These are phyloP conservation scores for Cordyceps fumosorosea DNA, from an alignment of 2,329 filamentous ascomycete genomes.

Conservation along the genomic window DNA sequence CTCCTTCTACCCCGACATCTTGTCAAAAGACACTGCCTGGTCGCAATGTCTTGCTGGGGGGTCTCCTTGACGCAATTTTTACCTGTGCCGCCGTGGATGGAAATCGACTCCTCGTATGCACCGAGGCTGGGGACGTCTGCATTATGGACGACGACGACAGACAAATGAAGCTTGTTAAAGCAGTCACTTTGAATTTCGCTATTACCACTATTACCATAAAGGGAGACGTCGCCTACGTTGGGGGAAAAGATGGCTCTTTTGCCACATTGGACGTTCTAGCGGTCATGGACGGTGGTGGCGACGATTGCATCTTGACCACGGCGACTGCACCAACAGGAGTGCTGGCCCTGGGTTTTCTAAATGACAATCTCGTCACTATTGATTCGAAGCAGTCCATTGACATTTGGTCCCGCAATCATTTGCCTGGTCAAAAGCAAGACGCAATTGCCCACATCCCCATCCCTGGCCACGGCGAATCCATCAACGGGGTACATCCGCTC, in stretches of 20 bases:
- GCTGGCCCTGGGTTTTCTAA: conserved; percentile 62
- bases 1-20: conserved; percentile 24
- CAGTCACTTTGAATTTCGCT: conserved; percentile 60
- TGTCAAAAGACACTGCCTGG: conserved; percentile 65
- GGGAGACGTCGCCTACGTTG: conserved; percentile 56
- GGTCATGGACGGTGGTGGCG: conserved; percentile 35
- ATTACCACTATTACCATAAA: conserved; percentile 61
- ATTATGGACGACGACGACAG: conserved; percentile 71
- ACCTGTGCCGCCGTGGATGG: conserved; percentile 70
- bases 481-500: conserved; percentile 68
- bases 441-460: conserved; percentile 46
- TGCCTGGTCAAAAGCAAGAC: conserved; percentile 32
- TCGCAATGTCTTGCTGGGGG: conserved; percentile 79
- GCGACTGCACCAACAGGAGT: conserved; percentile 40
- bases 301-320: conserved; percentile 31
- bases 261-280: conserved; percentile 45
- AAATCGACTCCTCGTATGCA: conserved; percentile 72
- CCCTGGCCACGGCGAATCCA: conserved; percentile 55
- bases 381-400: conserved; percentile 71
- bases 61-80: conserved; percentile 77
- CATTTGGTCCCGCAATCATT: conserved; percentile 47
- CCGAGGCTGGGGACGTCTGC: conserved; percentile 85
- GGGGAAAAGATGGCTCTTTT: conserved; percentile 58
- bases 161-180: conserved; percentile 61
- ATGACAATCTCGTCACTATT: conserved; percentile 63